Base-by-base conservation (phyloP, 805 yeast species). In the Kazachstania kunashirensis region DNA sequence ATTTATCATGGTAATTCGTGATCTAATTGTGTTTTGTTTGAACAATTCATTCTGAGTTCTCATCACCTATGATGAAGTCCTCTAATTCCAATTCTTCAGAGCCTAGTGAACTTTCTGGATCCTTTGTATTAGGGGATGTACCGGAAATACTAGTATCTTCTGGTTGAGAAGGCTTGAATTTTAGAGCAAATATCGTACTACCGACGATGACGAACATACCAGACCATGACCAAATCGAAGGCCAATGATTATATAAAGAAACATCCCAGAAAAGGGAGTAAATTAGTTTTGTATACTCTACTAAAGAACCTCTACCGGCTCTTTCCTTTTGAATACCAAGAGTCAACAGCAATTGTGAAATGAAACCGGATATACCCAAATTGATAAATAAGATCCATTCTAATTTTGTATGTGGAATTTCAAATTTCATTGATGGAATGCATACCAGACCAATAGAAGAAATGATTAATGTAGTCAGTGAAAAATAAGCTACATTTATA, bases 261-360 rank as follows among this genome's bases (percentile, higher is more conserved):
- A 74, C 62, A 53, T 86, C 96, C 75, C 88, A 78, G 23, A 81
- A 40, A 13, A 84, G 62, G 0, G 95, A 89, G 61, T 79, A 84
- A 2, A 86, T 62, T 67, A 86, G 70, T 50, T 79, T 84, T 2
- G 86, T 69, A 54, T 88, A 88, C 2, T 72, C 62, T 75, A 84
- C 77, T 42, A 83, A 68, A 10, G 88, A 68, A 0, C 86, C 84
- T 39, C 82, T 69, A 4, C 85, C 76, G 0, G 95, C 94, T 36
- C 66, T 64, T 44, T 83, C 95, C 37, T 84, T 66, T 55, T 84
- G 94, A 34, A 86, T 71, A 1, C 95, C 96, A 7, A 84, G 75
- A 0, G 96, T 83, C 33, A 83, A 59, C 25, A 79, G 62, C 49
- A 77, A 78, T 56, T 88, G 96, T 78, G 80, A 81, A 41, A 77